Evolutionary conservation across 2,329 filamentous ascomycete genomes (phyloP).

Genomic region (Fusarium armeniacum): DNA sequence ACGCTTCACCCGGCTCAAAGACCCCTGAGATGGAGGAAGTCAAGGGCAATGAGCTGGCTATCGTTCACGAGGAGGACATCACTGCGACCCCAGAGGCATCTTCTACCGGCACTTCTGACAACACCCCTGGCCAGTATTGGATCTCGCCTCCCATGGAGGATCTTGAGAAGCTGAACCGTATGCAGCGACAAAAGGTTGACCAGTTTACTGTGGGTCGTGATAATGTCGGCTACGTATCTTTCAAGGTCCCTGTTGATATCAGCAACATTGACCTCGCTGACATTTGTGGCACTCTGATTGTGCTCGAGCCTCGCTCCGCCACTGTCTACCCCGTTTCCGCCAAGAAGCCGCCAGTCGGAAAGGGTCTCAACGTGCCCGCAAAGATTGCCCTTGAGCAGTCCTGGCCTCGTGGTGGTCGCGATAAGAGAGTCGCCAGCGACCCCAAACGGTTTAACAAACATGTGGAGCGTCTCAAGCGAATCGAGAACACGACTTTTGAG

Average conservation of each 20-base stretch:
- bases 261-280: conserved; percentile 83
- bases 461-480: conserved; percentile 82
- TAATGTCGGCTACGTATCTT: conserved; percentile 84
- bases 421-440: conserved; percentile 67
- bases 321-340: conserved; percentile 86
- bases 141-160: conserved; percentile 83
- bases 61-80: conserved; percentile 79
- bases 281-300: conserved; percentile 82
- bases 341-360: conserved; percentile 86
- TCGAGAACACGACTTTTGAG: conserved; percentile 85
- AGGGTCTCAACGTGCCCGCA: conserved; percentile 92
- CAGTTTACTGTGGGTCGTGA: conserved; percentile 86
- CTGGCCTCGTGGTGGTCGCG: conserved; percentile 79
- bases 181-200: conserved; percentile 80
- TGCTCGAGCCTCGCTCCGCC: conserved; percentile 81
- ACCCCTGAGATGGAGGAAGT: conserved; percentile 78
- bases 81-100: conserved; percentile 50
- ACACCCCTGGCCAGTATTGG: conserved; percentile 84
- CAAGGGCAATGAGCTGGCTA: conserved; percentile 80
- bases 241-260: conserved; percentile 86
- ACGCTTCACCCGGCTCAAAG: conserved; percentile 58
- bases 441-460: conserved; percentile 83
- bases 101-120: conserved; percentile 54
- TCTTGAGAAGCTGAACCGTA: conserved; percentile 82
- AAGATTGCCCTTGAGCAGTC: conserved; percentile 91